phyloP scores from a whole-genome alignment of 1,139 yeast species.

The Magnusiomyces clavatus region DNA sequence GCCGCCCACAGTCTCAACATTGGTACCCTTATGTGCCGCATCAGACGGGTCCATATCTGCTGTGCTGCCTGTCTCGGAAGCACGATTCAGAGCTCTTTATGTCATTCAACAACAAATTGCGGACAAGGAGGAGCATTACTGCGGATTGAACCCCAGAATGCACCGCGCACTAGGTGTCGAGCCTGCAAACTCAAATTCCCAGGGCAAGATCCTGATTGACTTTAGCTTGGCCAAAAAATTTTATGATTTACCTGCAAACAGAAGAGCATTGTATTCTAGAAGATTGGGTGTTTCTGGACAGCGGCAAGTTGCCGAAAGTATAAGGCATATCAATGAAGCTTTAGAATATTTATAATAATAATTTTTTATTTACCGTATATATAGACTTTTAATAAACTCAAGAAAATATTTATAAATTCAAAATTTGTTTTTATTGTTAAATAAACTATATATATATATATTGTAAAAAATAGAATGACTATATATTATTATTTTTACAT shows the following conservation, averaged over 20 bases:
- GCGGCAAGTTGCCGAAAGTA: conserved; percentile 22
- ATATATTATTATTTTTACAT: conserved; percentile 23
- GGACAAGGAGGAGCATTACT: conserved; percentile 63
- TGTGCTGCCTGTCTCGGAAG: conserved; percentile 70
- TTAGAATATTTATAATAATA: conserved; percentile 16
- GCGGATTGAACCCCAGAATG: conserved; percentile 69
- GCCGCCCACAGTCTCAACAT: conserved; percentile 17
- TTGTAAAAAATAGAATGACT: too few species aligned
- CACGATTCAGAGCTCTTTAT: conserved; percentile 70
- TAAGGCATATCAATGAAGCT: conserved; percentile 18
- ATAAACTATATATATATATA: too few species aligned
- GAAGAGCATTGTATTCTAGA: conserved; percentile 26
- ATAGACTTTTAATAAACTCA: background rate
- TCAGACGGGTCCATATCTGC: conserved; percentile 72
- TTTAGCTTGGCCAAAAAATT: conserved; percentile 23
- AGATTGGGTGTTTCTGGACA: conserved; percentile 30
- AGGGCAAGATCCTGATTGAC: conserved; percentile 21
- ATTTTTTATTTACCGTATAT: conserved; percentile 17
- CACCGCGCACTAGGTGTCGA: conserved; percentile 24
- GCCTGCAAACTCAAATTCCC: conserved; percentile 10
- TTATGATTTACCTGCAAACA: conserved; percentile 20
- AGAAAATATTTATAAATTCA: too few species aligned
- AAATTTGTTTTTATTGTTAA: too few species aligned
- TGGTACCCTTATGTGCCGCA: conserved; percentile 52
- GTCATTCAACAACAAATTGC: conserved; percentile 80